A percentile compares a stretch with the other conserved stretches of the same genome.
These are phyloP conservation scores for Ilyonectria robusta DNA, from an alignment of 2,329 filamentous ascomycete genomes.

Conservation along the genomic window DNA sequence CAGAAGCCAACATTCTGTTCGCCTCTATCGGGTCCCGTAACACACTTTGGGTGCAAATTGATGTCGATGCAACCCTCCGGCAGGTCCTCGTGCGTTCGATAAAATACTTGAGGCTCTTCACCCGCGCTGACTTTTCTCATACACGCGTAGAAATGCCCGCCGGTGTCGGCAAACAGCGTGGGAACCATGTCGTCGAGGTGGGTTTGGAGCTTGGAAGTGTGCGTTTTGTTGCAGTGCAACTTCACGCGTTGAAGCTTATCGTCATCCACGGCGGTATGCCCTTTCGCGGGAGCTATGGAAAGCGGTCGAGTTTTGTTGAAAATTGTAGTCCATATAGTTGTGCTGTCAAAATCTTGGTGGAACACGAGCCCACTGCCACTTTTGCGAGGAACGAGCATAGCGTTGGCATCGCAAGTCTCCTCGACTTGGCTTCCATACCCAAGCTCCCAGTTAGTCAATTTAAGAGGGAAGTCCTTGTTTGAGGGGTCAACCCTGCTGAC, in stretches of 20 bases:
- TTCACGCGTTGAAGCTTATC: neutral
- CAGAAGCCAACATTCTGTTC: slow-evolving; percentile 15
- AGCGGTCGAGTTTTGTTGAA: neutral
- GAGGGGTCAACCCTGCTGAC: neutral
- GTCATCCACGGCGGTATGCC: neutral
- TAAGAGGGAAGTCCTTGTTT: neutral
- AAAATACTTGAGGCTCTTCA: slow-evolving; percentile 1
- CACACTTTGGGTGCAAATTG: slow-evolving; percentile 5
- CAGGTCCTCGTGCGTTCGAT: neutral
- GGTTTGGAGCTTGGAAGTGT: neutral
- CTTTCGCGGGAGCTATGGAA: neutral
- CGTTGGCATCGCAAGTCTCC: slow-evolving; percentile 1
- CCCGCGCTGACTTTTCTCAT: neutral
- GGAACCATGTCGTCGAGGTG: neutral
- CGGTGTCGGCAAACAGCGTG: neutral
- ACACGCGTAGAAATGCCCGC: slow-evolving; percentile 13
- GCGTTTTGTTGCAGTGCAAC: neutral
- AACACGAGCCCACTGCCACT: slow-evolving; percentile 5
- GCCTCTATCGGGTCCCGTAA: neutral
- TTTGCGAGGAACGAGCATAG: slow-evolving; percentile 1
- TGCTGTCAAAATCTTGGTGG: neutral
- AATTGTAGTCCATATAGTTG: slow-evolving; percentile 3
- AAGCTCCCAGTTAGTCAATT: neutral
- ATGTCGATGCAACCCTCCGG: slow-evolving; percentile 13
- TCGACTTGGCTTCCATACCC: neutral